Percentiles rank a stretch among this genome's conserved stretches.
Conservation (phyloP, 108 stramenopile genomes). For the Mediolabrus comicus region DNA sequence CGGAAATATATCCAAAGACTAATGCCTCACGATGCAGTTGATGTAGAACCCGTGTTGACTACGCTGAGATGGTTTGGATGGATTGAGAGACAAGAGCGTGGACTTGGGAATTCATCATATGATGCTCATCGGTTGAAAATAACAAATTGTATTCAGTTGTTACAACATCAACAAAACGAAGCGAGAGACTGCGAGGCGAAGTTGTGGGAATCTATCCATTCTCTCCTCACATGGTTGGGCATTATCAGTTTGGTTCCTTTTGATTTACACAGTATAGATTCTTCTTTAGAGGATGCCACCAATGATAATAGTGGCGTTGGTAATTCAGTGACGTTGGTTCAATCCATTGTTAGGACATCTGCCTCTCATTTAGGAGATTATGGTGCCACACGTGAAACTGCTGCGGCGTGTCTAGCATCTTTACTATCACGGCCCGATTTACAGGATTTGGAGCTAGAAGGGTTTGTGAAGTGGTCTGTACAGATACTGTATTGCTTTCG, state of each 20-base stretch:
- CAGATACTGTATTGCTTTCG: slow-evolving; percentile 42
- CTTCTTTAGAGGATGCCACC: slow-evolving; percentile 30
- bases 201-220: slow-evolving; percentile 91
- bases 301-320: neutral
- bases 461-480: slow-evolving; percentile 74
- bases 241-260: slow-evolving; percentile 96
- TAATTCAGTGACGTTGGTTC: slow-evolving; percentile 42
- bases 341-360: slow-evolving; percentile 55
- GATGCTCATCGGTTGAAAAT: neutral
- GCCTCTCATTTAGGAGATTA: slow-evolving; percentile 70
- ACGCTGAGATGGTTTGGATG: slow-evolving; percentile 58
- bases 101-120: neutral
- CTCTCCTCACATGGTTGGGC: slow-evolving; percentile 95
- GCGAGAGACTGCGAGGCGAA: slow-evolving; percentile 38
- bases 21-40: slow-evolving; percentile 88
- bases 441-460: slow-evolving; percentile 62
- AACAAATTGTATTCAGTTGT: slow-evolving; percentile 12
- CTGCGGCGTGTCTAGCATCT: slow-evolving; percentile 85
- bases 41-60: slow-evolving; percentile 88
- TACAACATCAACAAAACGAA: slow-evolving; percentile 29
- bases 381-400: slow-evolving; percentile 91
- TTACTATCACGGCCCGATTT: slow-evolving; percentile 95
- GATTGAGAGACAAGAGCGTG: slow-evolving; percentile 13
- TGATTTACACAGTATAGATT: slow-evolving; percentile 84
- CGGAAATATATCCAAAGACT: slow-evolving; percentile 84